Evolutionary conservation across 2,329 filamentous ascomycete species (phyloP), one percentile per base, ranked within the genome.

Genomic region (Talaromyces piceae): DNA sequence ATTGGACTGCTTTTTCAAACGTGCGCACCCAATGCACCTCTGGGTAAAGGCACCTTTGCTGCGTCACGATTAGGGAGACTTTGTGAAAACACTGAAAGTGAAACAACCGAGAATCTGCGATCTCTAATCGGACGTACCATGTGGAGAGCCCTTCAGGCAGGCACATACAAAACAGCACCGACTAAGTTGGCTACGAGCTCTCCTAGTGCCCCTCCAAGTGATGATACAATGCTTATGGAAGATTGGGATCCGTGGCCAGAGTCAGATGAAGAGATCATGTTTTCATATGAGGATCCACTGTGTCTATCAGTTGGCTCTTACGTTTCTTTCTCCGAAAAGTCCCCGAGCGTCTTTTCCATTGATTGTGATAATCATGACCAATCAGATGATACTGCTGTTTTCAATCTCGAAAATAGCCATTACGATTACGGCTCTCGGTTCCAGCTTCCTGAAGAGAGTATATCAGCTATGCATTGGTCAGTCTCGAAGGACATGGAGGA

Each of bases 101-200:
- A 28, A 39, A 22, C 13, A 43, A 45, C 13, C 30, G 23, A 43
- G 31, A 9, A 56, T 30, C 49, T 52, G 3, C 61, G 54, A 11
- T 31, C 56, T 18, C 53, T 57, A 11, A 45, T 70, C 6, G 61
- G 63, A 37, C 57, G 58, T 26, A 56, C 62, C 1, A 56, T 71
- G 12, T 72, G 68, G 67, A 51, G 50, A 20, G 60, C 60, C 25
- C 63, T 65, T 20, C 66, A 68, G 37, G 57, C 57, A 28, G 56
- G 56, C 13, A 51, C 66, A 16, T 56, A 56, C 33, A 59, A 51
- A 5, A 39, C 53, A 2, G 57, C 58, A 22, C 45, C 53, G 6
- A 9, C 6, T 3, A 48, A 44, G 23, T 41, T 37, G 39, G 39
- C 44, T 3, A 37, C n/a, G 23, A 44, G 41, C 39, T 48, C 45